Percentiles rank a stretch among this genome's conserved stretches.
Conservation (phyloP, 768 basidiomycete genomes). For the Astraeus odoratus region DNA sequence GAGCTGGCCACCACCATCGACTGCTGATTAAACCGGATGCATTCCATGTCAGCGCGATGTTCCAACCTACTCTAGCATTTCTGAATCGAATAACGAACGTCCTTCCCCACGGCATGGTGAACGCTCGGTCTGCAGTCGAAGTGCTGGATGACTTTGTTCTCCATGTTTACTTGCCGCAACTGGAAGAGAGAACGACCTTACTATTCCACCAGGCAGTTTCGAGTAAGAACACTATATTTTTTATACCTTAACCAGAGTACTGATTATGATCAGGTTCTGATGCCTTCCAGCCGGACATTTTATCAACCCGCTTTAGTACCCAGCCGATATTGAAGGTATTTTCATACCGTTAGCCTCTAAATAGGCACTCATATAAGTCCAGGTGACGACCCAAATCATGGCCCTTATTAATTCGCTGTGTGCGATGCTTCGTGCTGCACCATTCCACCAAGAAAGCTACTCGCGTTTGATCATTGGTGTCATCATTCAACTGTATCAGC, state of each 20-base stretch:
- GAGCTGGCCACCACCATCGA: constrained; percentile 74
- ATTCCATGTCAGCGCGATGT: constrained; percentile 91
- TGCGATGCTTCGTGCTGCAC: constrained; percentile 82
- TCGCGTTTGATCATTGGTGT: constrained; percentile 89
- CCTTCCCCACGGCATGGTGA: constrained; percentile 67
- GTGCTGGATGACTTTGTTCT: constrained; percentile 91
- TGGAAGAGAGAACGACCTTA: constrained; percentile 88
- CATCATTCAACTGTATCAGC: constrained; percentile 93
- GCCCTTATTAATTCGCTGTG: constrained; percentile 89
- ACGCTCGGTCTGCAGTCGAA: constrained; percentile 55
- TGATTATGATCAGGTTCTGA: constrained; percentile 52
- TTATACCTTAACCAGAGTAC: neutral
- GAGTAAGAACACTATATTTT: constrained; percentile 35
- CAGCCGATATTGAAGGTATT: constrained; percentile 76
- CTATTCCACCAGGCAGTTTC: constrained; percentile 83
- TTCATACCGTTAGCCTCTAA: neutral
- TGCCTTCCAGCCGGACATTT: constrained; percentile 79
- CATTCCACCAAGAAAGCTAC: constrained; percentile 94
- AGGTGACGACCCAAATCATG: constrained; percentile 83
- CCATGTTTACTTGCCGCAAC: constrained; percentile 86
- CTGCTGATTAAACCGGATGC: constrained; percentile 85
- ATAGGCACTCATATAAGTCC: constrained; percentile 5
- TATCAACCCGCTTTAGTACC: constrained; percentile 53
- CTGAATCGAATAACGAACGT: constrained; percentile 64
- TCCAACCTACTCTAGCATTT: constrained; percentile 87